These are phyloP conservation scores for Candida smagusa DNA, from an alignment of 1,139 yeast genomes.

Conservation along the genomic window DNA sequence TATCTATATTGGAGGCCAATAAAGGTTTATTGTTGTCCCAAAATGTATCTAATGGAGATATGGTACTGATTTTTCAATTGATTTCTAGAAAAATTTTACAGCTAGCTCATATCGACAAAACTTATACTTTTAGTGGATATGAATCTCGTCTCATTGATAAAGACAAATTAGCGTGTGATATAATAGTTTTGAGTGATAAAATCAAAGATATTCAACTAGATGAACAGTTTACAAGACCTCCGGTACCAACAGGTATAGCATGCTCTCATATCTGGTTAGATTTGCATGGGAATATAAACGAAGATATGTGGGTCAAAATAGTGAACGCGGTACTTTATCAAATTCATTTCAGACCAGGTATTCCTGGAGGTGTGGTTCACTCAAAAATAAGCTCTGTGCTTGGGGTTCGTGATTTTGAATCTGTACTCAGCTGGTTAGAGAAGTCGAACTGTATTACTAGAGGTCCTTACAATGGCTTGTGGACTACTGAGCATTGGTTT, in stretches of 20 bases:
- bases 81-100: slow-evolving; percentile 35
- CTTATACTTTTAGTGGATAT: slow-evolving; percentile 50
- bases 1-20: slow-evolving; percentile 32
- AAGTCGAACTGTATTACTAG: slow-evolving; percentile 36
- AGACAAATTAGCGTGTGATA: slow-evolving; percentile 61
- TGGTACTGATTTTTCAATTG: slow-evolving; percentile 51
- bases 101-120: slow-evolving; percentile 52
- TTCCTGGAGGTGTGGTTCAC: slow-evolving; percentile 33
- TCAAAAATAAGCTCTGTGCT: slow-evolving; percentile 38
- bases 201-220: slow-evolving; percentile 1
- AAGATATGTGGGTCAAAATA: slow-evolving; percentile 56
- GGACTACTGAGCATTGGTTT: slow-evolving; percentile 56
- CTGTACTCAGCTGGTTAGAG: slow-evolving; percentile 57
- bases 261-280: slow-evolving; percentile 76
- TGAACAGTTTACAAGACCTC: slow-evolving; percentile 11
- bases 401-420: slow-evolving; percentile 47
- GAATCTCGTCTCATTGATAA: slow-evolving; percentile 62
- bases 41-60: slow-evolving; percentile 54
- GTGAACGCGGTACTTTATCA: slow-evolving; percentile 47
- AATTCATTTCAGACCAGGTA: slow-evolving; percentile 69
- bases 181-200: slow-evolving; percentile 29
- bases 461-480: slow-evolving; percentile 46
- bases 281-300: slow-evolving; percentile 56
- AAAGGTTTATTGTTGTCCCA: slow-evolving; percentile 60
- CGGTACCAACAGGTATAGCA: slow-evolving; percentile 58